Evolutionary conservation across 2,329 filamentous ascomycete species (phyloP).

Genomic region (Cercospora zeina): DNA sequence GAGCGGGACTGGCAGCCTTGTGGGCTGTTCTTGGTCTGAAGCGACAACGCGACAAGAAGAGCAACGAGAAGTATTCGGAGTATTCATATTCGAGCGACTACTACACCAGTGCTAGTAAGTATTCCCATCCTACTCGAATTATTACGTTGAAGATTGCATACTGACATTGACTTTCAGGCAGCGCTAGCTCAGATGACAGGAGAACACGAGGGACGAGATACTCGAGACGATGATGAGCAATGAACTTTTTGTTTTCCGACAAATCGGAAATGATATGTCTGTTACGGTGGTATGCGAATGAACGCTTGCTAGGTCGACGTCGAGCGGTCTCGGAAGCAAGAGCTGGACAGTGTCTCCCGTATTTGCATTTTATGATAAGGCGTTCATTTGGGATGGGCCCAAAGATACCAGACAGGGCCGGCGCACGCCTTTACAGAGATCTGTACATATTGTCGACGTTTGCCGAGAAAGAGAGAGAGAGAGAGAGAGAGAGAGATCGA

Average conservation of each 20-base stretch:
- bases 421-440: conserved; percentile 4
- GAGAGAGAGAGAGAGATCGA: conserved; percentile 1
- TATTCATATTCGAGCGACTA: conserved; percentile 48
- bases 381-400: background rate
- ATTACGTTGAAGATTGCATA: background rate
- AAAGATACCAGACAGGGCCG: conserved; percentile 4
- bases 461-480: background rate
- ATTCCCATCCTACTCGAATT: background rate
- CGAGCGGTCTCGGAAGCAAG: background rate
- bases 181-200: conserved; percentile 32
- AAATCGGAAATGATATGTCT: conserved; percentile 7
- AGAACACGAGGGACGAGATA: conserved; percentile 27
- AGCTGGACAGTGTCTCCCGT: background rate
- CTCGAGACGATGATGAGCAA: conserved; percentile 25
- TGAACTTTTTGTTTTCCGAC: background rate
- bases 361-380: background rate
- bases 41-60: conserved; percentile 43
- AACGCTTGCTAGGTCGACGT: background rate
- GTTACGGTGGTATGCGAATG: conserved; percentile 6
- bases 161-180: conserved; percentile 27
- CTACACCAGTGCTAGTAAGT: conserved; percentile 53
- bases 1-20: conserved; percentile 47
- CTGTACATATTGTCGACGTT: conserved; percentile 8
- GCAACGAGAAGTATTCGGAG: conserved; percentile 47
- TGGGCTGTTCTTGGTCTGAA: conserved; percentile 51